These are phyloP conservation scores for Aspergillus terreus DNA, from an alignment of 2,329 filamentous ascomycete genomes.

Conservation along the genomic window DNA sequence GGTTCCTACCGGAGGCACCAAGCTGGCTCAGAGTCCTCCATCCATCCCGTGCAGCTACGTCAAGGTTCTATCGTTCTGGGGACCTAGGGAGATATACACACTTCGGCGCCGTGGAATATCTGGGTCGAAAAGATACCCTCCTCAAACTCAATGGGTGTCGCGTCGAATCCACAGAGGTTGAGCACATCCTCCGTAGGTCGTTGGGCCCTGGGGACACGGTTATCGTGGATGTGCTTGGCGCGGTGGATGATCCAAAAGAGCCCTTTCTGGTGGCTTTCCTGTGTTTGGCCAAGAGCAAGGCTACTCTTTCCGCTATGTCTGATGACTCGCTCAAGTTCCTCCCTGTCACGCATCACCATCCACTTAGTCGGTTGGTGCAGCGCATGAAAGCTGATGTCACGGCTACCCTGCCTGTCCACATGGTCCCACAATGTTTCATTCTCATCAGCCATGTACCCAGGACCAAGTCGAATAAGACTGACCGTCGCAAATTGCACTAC, in stretches of 20 bases:
- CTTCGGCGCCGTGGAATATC: constrained; percentile 21
- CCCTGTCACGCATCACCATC: background rate
- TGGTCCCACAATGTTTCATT: constrained; percentile 18
- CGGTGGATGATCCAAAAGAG: background rate
- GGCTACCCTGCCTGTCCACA: constrained; percentile 15
- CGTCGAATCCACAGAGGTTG: constrained; percentile 21
- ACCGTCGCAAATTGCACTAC: constrained; percentile 19
- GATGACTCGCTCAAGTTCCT: background rate
- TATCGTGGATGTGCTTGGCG: background rate
- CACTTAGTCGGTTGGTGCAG: background rate
- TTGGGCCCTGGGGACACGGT: background rate
- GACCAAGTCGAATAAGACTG: constrained; percentile 23
- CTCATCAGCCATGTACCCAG: constrained; percentile 17
- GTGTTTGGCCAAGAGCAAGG: background rate
- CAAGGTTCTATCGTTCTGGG: constrained; percentile 21
- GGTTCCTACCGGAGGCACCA: constrained; percentile 11
- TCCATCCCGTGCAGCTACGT: constrained; percentile 2
- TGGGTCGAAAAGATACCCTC: constrained; percentile 26
- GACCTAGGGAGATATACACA: constrained; percentile 21
- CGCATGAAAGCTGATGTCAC: constrained; percentile 7
- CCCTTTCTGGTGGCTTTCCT: background rate
- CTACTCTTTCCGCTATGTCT: too few species aligned
- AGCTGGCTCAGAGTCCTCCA: background rate
- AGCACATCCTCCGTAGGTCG: constrained; percentile 15
- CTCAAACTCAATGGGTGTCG: constrained; percentile 23